phyloP scores from a whole-genome alignment of 306 rosid species.

The Lathyrus oleraceus region DNA sequence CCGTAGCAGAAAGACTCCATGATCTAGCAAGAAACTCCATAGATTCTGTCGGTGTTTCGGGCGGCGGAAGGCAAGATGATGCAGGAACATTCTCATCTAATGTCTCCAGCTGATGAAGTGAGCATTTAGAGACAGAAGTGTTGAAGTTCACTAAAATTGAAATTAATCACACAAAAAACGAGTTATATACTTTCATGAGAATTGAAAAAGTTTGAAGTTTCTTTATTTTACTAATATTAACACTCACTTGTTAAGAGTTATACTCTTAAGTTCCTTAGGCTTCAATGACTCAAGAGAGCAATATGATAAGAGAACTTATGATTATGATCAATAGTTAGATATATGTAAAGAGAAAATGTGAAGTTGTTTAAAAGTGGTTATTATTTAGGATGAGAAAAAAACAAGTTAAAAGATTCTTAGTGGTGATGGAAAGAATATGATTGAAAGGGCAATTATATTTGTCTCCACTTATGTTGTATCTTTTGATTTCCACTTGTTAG shows the following conservation, averaged over 20 bases:
- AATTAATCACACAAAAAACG: constrained; percentile 15
- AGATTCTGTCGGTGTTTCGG: constrained; percentile 91
- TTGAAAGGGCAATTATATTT: constrained; percentile 51
- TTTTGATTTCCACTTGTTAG: constrained; percentile 60
- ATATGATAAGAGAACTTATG: constrained; percentile 34
- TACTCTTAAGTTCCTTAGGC: neutral
- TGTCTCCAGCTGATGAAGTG: constrained; percentile 61
- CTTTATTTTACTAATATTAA: neutral
- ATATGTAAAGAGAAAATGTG: constrained; percentile 50
- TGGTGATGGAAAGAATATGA: constrained; percentile 43
- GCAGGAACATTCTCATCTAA: constrained; percentile 72
- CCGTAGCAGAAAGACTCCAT: constrained; percentile 92
- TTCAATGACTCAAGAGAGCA: constrained; percentile 35
- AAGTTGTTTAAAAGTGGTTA: constrained; percentile 31
- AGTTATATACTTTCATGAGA: constrained; percentile 28
- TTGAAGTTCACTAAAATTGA: constrained; percentile 63
- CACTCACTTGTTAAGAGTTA: constrained; percentile 43
- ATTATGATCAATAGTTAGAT: constrained; percentile 39
- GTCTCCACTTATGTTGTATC: constrained; percentile 51
- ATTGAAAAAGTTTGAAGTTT: neutral
- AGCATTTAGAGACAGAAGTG: constrained; percentile 46
- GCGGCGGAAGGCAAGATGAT: constrained; percentile 49
- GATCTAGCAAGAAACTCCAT: constrained; percentile 98
- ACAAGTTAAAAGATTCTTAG: constrained; percentile 40
- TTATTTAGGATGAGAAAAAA: constrained; percentile 38